Base-by-base conservation (phyloP, 202 grass and related monocot species). In the Brachypodium distachyon region DNA sequence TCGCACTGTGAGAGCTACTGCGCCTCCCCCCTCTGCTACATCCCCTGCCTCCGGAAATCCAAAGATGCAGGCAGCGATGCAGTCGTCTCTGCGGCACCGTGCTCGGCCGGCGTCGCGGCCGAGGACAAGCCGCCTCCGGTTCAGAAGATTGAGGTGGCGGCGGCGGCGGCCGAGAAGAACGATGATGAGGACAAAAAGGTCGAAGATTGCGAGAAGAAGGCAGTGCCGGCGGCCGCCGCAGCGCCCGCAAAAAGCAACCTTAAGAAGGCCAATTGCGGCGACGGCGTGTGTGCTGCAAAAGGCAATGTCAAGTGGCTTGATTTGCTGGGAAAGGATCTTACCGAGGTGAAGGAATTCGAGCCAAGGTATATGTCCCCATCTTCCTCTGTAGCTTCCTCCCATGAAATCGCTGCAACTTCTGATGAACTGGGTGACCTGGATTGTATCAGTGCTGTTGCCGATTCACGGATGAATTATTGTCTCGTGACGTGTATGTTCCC, bases 251-350 rank as follows among this genome's bases (percentile, higher is more conserved):
- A 87, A 76, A 92, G 94, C 58, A 85, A 87, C 70, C 74, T 97
- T 37, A 97, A 94, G 88, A 89, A 85, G 75, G n/a, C 75, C 38
- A 65, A 59, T 10, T 38, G 75, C 72, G 39, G n/a, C 54, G 70
- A 78, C 75, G 54, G 17, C 23, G 60, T 81, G 1, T 61, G 58
- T 36, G 84, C 75, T 2, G 80, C 26, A 33, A 97, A 91, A 76
- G 78, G 86, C 43, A 89, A 89, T 85, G 94, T 97, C 22, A 87
- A 87, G 65, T 97, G 90, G 94, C 85, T 90, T 64, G 94, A 97
- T 86, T 84, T 92, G 86, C 82, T 91, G 22, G 94, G 94, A 18
- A 90, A 92, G 85, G 91, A 97, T 77, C 91, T 97, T 19, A 76
- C 71, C 11, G 67, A 93, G 57, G 83, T 97, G 6, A 89, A 85